Base-by-base conservation (phyloP, 2,329 filamentous ascomycete species). In the Lecanosticta acicola region DNA sequence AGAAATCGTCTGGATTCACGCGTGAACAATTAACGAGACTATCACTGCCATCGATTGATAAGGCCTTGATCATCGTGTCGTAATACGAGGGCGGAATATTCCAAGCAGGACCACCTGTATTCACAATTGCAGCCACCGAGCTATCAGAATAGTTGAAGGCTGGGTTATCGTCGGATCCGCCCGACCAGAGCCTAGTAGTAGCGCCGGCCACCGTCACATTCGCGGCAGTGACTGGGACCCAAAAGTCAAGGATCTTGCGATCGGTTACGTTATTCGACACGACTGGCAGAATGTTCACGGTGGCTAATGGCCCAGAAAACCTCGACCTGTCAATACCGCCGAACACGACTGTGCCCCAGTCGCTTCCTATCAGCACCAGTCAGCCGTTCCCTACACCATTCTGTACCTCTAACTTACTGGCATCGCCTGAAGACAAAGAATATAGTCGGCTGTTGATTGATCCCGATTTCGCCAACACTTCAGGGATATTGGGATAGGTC, bases 381-480 rank as follows among this genome's bases (percentile, higher is more conserved):
- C 5, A 35, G 33, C n/a, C 5, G 33, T 8, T 32, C n/a, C 11
- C 14, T 18, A 38, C 17, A 8, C 7, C n/a, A 17, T 9, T 17
- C 3, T 29, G 7, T 11, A 7, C 24, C 5, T 29, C 7, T 29
- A 7, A 29, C 24, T 29, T 11, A 29, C 24, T 29, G 24, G 36
- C 2, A 1, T 57, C 49, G 39, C 61, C 61, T 20, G 62, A 49
- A 41, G 43, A 62, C 17, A 62, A 36, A 24, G 55, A 59, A 44
- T 61, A 63, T 13, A 61, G 37, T 8, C 59, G 44, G 32, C 46
- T 53, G 18, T 56, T 55, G 29, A 61, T 62, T n/a, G 57, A 54
- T 8, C 57, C 57, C 3, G 58, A 43, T 19, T 51, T 48, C 17
- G 48, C 46, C 21, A 63, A 41, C 2, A 59, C 51, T 24, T 62